phyloP scores from a whole-genome alignment of 495 filamentous ascomycete species.

The Aspergillus carlsbadensis region DNA sequence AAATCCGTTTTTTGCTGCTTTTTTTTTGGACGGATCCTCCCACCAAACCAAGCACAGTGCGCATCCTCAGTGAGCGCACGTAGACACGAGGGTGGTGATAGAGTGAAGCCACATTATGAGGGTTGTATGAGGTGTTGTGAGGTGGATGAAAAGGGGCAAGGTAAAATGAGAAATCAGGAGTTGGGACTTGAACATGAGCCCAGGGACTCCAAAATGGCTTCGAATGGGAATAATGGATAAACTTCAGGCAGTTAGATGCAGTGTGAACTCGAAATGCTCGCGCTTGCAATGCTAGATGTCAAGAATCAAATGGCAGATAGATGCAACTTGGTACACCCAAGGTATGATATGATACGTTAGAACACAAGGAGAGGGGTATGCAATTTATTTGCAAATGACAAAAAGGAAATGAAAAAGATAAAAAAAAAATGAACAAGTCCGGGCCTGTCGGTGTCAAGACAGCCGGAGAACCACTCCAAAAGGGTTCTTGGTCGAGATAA shows the following conservation, averaged over 20 bases:
- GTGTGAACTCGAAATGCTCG: constrained; percentile 45
- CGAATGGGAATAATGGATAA: constrained; percentile 19
- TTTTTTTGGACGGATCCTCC: constrained; percentile 25
- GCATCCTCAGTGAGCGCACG: background rate
- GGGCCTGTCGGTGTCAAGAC: constrained; percentile 4
- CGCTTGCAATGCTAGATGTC: constrained; percentile 54
- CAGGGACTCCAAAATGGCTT: constrained; percentile 11
- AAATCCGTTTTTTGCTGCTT: constrained; percentile 23
- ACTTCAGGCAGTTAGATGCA: constrained; percentile 32
- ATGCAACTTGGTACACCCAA: constrained; percentile 42
- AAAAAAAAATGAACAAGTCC: constrained; percentile 1
- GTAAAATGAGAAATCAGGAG: constrained; percentile 14
- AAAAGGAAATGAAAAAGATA: constrained; percentile 10
- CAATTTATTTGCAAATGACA: constrained; percentile 38
- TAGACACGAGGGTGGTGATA: constrained; percentile 2
- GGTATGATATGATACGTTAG: constrained; percentile 24
- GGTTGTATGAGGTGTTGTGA: constrained; percentile 16
- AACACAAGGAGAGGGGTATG: constrained; percentile 42
- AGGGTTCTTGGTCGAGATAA: constrained; percentile 15
- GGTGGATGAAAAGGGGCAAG: constrained; percentile 5
- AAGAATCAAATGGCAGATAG: constrained; percentile 30
- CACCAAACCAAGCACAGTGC: constrained; percentile 16
- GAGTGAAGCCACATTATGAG: constrained; percentile 39
- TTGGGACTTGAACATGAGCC: background rate
- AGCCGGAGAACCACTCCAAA: constrained; percentile 13